phyloP scores from a whole-genome alignment of 2,329 filamentous ascomycete species.

The Penicillium sp. region DNA sequence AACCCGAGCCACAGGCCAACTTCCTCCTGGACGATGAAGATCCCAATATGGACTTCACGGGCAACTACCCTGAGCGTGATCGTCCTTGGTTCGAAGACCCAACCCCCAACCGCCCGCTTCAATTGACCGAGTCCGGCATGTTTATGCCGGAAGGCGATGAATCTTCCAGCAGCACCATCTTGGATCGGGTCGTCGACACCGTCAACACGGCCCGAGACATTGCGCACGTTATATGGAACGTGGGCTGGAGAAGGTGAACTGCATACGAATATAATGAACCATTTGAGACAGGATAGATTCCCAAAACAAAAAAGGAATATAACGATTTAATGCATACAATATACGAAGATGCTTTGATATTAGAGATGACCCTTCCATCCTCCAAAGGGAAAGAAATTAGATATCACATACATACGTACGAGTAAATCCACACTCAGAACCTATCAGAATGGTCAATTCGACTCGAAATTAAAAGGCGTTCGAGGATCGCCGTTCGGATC shows the following conservation, averaged over 20 bases:
- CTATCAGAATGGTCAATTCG: not conserved
- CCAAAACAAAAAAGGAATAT: not conserved
- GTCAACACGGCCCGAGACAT: slow-evolving; percentile 67
- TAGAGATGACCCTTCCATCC: no score
- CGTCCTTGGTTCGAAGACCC: slow-evolving; percentile 53
- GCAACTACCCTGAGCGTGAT: slow-evolving; percentile 20
- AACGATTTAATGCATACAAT: not conserved
- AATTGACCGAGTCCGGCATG: slow-evolving; percentile 82
- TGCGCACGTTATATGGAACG: slow-evolving; percentile 68
- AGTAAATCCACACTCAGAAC: no score
- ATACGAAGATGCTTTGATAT: no score
- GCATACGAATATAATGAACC: not conserved
- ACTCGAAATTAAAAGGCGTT: not conserved
- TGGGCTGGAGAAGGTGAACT: slow-evolving; percentile 60
- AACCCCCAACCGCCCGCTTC: slow-evolving; percentile 61
- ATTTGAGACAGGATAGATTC: not conserved
- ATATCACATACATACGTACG: no score
- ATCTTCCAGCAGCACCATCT: slow-evolving; percentile 62
- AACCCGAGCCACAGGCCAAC: slow-evolving; percentile 63
- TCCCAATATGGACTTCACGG: slow-evolving; percentile 45
- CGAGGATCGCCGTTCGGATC: slow-evolving; percentile 1
- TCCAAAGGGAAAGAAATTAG: no score
- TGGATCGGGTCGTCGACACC: slow-evolving; percentile 80
- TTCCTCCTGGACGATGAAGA: slow-evolving; percentile 66
- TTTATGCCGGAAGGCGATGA: slow-evolving; percentile 86